Base-by-base conservation (phyloP, 2,329 filamentous ascomycete species). In the Sporothrix dimorphospora region DNA sequence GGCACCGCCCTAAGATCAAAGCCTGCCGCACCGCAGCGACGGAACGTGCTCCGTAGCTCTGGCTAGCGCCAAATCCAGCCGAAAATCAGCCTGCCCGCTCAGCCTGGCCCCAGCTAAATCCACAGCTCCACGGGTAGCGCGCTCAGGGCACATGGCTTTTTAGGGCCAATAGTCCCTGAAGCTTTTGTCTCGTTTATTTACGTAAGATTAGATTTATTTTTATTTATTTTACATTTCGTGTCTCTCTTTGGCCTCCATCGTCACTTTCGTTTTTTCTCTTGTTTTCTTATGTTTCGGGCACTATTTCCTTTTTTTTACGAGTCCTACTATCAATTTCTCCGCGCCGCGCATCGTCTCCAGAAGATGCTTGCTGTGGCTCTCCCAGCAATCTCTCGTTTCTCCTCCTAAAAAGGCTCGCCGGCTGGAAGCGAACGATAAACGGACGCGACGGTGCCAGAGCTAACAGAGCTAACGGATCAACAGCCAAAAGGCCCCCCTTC, bases 391-490 rank as follows among this genome's bases (percentile, higher is more conserved):
- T 63, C 38, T 67, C 24, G 24, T 51, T 12, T 51, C 45, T 51
- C 45, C 42, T 67, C 65, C 21, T 40, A 27, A 47, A 49, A 66
- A 49, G 59, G 59, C 42, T 34, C 63, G n/a, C 63, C 21, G 42
- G 63, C 24, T 34, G 24, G 63, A 66, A 66, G 42, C 63, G 63
- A 66, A 21, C 40, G 63, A 66, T 66, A 34, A 34, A 66, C 63
- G 24, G 42, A 66, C 21, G 63, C 40, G 42, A 66, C 24, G 63
- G 63, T 66, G 42, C 42, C 63, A 66, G 27, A n/a, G 21, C 49
- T 1, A 53, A 53, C 19, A n/a, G 4, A 66, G 59, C 38, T 65
- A 40, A 27, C 53, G 24, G 11, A 12, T 27, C 19, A 21, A 14
- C 38, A 14, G 57, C 16, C 30, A 38, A 40, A 38, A 45, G 21